Evolutionary conservation across 2,329 filamentous ascomycete genomes (phyloP).

Genomic region (Tolypocladium sp.): DNA sequence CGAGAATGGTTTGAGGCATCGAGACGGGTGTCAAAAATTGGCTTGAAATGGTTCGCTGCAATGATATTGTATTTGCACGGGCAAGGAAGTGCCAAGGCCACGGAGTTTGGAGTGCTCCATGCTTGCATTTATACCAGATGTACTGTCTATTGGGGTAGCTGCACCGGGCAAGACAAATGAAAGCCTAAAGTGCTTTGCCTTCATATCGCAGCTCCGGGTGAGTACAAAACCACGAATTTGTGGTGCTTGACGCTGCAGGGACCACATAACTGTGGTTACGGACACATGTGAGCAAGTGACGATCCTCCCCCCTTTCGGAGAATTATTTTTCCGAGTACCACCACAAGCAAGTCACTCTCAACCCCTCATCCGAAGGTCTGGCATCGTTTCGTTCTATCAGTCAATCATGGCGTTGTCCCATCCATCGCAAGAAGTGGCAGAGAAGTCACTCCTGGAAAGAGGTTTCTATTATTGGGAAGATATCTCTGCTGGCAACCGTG

Average conservation of each 20-base stretch:
- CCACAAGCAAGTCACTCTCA: neutral
- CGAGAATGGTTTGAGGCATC: neutral
- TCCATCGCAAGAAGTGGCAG: neutral
- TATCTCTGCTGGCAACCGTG: neutral
- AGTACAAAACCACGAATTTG: neutral
- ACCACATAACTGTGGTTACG: neutral
- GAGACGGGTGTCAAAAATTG: neutral
- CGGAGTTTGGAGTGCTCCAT: neutral
- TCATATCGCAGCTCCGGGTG: too few species aligned
- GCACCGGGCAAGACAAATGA: too few species aligned
- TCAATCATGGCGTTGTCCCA: neutral
- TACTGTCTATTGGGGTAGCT: too few species aligned
- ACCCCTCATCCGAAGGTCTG: neutral
- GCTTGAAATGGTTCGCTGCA: too few species aligned
- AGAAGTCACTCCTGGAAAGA: neutral
- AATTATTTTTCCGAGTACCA: neutral
- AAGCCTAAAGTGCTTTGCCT: too few species aligned
- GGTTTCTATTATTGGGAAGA: neutral
- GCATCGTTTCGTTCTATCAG: neutral
- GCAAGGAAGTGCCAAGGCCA: too few species aligned
- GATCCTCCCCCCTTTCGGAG: neutral
- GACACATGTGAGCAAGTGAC: too few species aligned
- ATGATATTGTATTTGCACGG: too few species aligned
- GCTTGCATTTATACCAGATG: neutral
- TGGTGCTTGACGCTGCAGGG: neutral